These are phyloP conservation scores for Moelleriella libera DNA, from an alignment of 2,329 filamentous ascomycete species.

Conservation along the genomic window DNA sequence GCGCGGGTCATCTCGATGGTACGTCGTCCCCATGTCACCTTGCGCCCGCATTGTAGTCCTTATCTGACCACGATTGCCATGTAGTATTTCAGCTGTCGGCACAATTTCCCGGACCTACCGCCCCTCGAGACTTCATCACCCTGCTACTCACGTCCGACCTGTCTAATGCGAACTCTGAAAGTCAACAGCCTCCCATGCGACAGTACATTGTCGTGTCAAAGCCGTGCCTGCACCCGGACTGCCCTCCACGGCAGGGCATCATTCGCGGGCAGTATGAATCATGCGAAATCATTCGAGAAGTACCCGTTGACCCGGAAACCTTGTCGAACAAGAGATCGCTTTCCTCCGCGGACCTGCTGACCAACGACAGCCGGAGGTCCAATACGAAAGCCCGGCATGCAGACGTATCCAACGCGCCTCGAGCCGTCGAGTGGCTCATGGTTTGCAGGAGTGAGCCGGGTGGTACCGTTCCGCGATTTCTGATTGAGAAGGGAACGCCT, in stretches of 20 bases:
- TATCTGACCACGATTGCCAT: neutral
- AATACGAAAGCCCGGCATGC: conserved; percentile 6
- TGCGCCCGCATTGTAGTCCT: neutral
- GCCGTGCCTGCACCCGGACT: conserved; percentile 64
- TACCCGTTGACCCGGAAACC: conserved; percentile 40
- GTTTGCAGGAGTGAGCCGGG: conserved; percentile 80
- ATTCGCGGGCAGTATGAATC: conserved; percentile 83
- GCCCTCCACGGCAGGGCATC: conserved; percentile 54
- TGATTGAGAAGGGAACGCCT: conserved; percentile 83
- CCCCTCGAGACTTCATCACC: conserved; percentile 78
- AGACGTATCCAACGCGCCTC: conserved; percentile 17
- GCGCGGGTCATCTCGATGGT: conserved; percentile 51
- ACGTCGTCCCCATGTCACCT: neutral
- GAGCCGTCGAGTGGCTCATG: conserved; percentile 75
- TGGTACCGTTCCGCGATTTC: conserved; percentile 74
- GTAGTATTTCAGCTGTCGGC: conserved; percentile 74
- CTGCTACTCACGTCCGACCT: conserved; percentile 56
- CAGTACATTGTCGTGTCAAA: conserved; percentile 82
- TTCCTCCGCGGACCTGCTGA: conserved; percentile 16
- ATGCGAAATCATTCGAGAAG: conserved; percentile 78
- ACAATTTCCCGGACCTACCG: conserved; percentile 78
- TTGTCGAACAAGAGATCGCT: conserved; percentile 15
- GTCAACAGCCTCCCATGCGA: conserved; percentile 22
- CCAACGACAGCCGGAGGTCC: conserved; percentile 13
- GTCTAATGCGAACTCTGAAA: conserved; percentile 20